Evolutionary conservation across 805 yeast species (phyloP), one percentile per base, ranked within the genome.

Genomic region (Kodamaea restingae): DNA sequence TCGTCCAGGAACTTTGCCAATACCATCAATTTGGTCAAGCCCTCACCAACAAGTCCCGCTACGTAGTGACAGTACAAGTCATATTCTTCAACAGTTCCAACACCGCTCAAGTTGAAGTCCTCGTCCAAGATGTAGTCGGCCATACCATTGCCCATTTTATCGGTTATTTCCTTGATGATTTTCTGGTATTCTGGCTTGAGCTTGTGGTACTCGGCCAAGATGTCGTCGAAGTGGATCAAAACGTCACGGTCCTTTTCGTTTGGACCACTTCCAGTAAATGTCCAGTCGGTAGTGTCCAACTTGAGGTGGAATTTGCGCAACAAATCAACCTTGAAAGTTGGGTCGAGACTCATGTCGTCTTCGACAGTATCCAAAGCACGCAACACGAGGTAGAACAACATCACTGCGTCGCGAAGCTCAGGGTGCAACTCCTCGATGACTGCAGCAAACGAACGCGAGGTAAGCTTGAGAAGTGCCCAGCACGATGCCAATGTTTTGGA

Each of bases 31-130:
- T 84, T 76, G 8, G 98, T 88, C 50, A 88, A 71, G 2, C 98
- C 98, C 56, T 88, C 96, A 41, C 99, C 98, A 29, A 93, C 98
- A 38, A 93, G 71, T 2, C 98, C 99, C 1, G 99, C 98, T 43
- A 93, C 99, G 55, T 90, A 87, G 64, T 90, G 90, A 64, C 99
- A 93, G 69, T 93, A 93, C 45, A 83, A 70, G 58, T 93, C 90
- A 58, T 84, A 93, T 56, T 88, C 98, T 44, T 75, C 70, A 32
- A 85, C 59, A 1, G 96, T 87, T 35, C 67, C 68, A 34, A 93
- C 81, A 2, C 98, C 98, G 45, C 78, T 78, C 48, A 75, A 58
- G 59, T 87, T 88, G 67, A 86, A 86, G 46, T 81, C 74, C 37
- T 84, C 93, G 54, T 83, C 80, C 51, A 75, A 68, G 39, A 85